These are phyloP conservation scores for Beauveria rudraprayagi DNA, from an alignment of 2,329 filamentous ascomycete genomes.

Conservation along the genomic window DNA sequence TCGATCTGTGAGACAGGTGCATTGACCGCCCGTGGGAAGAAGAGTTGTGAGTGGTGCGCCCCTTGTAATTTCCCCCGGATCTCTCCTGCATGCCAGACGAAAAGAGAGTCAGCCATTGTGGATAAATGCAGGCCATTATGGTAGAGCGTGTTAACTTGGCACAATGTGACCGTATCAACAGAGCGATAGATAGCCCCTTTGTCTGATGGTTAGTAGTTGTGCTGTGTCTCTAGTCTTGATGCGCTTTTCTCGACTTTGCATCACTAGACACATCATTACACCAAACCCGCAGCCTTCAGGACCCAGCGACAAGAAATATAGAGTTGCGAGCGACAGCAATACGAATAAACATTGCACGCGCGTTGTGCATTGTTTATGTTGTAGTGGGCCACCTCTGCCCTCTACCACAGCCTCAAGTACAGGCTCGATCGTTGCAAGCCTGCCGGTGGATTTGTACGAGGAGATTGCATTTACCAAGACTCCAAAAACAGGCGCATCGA, in stretches of 20 bases:
- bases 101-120: not conserved
- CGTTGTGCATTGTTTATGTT: not conserved
- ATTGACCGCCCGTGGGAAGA: not conserved
- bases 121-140: not conserved
- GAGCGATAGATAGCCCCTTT: not conserved
- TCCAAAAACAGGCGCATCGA: not conserved
- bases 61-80: constrained; percentile 4
- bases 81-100: constrained; percentile 4
- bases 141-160: not conserved
- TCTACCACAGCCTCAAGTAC: not conserved
- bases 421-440: not conserved
- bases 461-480: not conserved
- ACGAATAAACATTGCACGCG: not conserved
- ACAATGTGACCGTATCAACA: not conserved
- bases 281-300: too few relatives aligned
- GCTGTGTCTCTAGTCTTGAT: not conserved
- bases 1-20: not conserved
- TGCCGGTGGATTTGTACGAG: not conserved
- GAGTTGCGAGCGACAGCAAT: not conserved
- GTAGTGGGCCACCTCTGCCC: not conserved
- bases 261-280: not conserved
- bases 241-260: too few relatives aligned
- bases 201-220: not conserved
- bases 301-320: too few relatives aligned
- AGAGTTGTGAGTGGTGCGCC: not conserved